Conservation (phyloP, 805 yeast species). For the Cyberlindnera americana region DNA sequence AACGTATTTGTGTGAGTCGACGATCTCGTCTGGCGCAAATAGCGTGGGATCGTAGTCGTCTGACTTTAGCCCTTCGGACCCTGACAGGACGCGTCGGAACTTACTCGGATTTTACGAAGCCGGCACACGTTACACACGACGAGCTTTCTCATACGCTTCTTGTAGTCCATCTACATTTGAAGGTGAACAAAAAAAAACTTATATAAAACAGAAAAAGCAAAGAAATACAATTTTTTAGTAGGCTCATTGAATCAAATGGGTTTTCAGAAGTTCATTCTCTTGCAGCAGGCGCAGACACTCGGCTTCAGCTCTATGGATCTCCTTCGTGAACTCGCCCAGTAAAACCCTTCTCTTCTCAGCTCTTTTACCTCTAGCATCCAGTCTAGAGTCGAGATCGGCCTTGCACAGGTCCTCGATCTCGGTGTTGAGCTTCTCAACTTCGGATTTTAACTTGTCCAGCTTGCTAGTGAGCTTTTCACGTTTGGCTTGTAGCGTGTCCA, state of each 20-base stretch:
- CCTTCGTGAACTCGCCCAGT: constrained; percentile 26
- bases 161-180: no score
- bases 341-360: constrained; percentile 20
- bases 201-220: no score
- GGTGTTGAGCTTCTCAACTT: constrained; percentile 9
- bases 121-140: constrained; percentile 30
- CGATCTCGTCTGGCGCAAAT: constrained; percentile 13
- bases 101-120: constrained; percentile 28
- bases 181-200: no score
- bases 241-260: no score
- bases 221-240: no score
- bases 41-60: constrained; percentile 17
- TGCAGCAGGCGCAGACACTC: constrained; percentile 14
- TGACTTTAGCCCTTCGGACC: background rate
- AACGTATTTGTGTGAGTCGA: constrained; percentile 13
- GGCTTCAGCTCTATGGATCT: constrained; percentile 23
- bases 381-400: constrained; percentile 15
- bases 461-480: constrained; percentile 33
- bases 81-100: no score
- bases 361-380: constrained; percentile 20
- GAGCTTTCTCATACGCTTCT: constrained; percentile 24
- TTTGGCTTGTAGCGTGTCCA: constrained; percentile 29
- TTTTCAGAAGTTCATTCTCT: no score
- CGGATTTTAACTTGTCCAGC: constrained; percentile 27
- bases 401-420: constrained; percentile 19